phyloP scores from a whole-genome alignment of 1,284 basidiomycete species.

The Sporisorium sorghi region DNA sequence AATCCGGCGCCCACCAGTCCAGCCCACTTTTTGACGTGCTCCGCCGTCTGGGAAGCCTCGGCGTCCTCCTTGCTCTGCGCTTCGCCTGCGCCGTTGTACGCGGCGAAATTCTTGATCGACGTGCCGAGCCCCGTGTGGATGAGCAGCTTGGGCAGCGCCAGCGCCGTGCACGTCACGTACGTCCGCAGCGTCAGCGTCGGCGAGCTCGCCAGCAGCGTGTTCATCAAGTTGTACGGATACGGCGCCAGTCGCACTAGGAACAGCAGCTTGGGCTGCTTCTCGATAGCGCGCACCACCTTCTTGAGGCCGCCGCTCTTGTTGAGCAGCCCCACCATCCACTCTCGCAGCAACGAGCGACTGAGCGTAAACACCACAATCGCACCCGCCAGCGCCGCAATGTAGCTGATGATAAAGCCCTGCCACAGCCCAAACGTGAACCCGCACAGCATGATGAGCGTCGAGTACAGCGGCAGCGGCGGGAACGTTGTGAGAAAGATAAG shows the following conservation, averaged over 20 bases:
- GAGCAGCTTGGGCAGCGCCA: conserved; percentile 85
- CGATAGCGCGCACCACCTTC: conserved; percentile 81
- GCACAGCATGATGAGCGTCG: conserved; percentile 85
- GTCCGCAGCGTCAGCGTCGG: conserved; percentile 83
- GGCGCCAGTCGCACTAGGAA: conserved; percentile 83
- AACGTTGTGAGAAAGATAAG: conserved; percentile 69
- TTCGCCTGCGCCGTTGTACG: conserved; percentile 72
- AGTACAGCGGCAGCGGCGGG: conserved; percentile 84
- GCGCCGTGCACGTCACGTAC: conserved; percentile 81
- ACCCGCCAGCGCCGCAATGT: conserved; percentile 82
- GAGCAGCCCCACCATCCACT: conserved; percentile 79
- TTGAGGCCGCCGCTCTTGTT: conserved; percentile 71
- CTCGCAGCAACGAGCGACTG: conserved; percentile 79
- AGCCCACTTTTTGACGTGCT: conserved; percentile 75
- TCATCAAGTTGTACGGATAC: conserved; percentile 82
- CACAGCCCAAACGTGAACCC: conserved; percentile 86
- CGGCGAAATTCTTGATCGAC: conserved; percentile 83
- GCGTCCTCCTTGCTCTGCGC: conserved; percentile 54
- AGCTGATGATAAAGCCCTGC: conserved; percentile 83
- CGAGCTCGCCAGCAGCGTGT: conserved; percentile 85
- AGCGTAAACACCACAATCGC: conserved; percentile 82
- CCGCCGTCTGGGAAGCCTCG: conserved; percentile 68
- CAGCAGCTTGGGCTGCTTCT: conserved; percentile 82
- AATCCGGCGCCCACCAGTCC: conserved; percentile 78
- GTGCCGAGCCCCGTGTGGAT: conserved; percentile 85